A percentile compares a stretch with the other conserved stretches of the same genome.
phyloP scores from a whole-genome alignment of 2,329 filamentous ascomycete genomes.

The Ilyonectria destructans region DNA sequence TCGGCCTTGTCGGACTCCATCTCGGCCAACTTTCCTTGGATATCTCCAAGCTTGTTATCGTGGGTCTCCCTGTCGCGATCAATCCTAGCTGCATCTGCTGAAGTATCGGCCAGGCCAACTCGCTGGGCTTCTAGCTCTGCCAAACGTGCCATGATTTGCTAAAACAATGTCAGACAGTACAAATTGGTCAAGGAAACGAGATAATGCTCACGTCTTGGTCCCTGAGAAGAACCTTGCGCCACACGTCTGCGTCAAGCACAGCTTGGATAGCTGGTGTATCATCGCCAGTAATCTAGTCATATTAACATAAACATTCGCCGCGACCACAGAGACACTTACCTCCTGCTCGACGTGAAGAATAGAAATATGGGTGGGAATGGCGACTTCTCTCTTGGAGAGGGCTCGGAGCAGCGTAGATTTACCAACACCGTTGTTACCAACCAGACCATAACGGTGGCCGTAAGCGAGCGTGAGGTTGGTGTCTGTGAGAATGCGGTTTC shows the following conservation, averaged over 20 bases:
- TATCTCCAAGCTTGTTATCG: constrained; percentile 91
- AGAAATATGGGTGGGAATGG: constrained; percentile 96
- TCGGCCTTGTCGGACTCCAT: constrained; percentile 99
- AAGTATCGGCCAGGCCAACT: constrained; percentile 89
- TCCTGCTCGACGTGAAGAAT: constrained; percentile 99
- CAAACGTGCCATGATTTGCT: constrained; percentile 85
- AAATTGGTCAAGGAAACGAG: background rate
- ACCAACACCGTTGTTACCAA: constrained; percentile 99
- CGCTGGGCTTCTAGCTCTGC: constrained; percentile 84
- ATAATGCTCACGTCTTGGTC: constrained; percentile 82
- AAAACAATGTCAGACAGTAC: constrained; percentile 51
- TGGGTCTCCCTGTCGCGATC: constrained; percentile 92
- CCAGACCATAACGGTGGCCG: constrained; percentile 94
- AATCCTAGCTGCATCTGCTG: constrained; percentile 86
- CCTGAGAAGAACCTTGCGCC: constrained; percentile 93
- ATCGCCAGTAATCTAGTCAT: constrained; percentile 85
- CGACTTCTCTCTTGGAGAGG: constrained; percentile 91
- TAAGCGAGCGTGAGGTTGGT: constrained; percentile 93
- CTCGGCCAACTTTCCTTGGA: constrained; percentile 92
- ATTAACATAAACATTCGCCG: constrained; percentile 27
- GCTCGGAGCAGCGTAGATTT: constrained; percentile 96
- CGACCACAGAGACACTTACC: constrained; percentile 63
- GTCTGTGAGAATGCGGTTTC: constrained; percentile 90
- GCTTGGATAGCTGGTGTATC: constrained; percentile 96
- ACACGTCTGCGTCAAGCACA: constrained; percentile 97